Conservation (phyloP, 345 rosid species). For the Noccaea bulbosa region DNA sequence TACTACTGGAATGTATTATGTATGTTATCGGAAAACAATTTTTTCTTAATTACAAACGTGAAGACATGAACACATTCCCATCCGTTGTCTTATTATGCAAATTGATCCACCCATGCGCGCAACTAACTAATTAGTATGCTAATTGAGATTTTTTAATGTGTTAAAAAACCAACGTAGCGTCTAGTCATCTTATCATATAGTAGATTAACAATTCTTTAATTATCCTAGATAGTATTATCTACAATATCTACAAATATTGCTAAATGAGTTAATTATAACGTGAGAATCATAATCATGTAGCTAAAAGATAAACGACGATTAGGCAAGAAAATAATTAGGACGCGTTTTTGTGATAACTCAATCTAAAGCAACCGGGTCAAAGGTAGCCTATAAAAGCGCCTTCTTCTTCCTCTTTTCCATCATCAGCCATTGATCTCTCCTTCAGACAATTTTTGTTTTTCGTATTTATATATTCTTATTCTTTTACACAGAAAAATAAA, state of each 20-base stretch:
- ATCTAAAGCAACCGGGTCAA: slow-evolving; percentile 22
- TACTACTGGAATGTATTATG: not conserved
- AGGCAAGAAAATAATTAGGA: not conserved
- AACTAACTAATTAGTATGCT: slow-evolving; percentile 1
- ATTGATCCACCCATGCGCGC: slow-evolving; percentile 22
- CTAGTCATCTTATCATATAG: slow-evolving; percentile 34
- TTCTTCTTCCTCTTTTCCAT: not conserved
- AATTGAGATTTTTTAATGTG: not conserved
- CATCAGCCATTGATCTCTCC: slow-evolving; percentile 27
- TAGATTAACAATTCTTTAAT: not conserved
- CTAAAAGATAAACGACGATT: slow-evolving; percentile 10
- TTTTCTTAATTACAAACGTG: slow-evolving; percentile 13
- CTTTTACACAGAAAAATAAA: not conserved
- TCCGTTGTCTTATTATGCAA: not conserved
- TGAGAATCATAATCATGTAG: not conserved
- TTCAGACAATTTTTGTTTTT: not conserved
- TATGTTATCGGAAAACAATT: not conserved
- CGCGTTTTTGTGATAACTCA: not conserved
- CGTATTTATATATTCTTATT: slow-evolving; percentile 15
- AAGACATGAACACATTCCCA: slow-evolving; percentile 17
- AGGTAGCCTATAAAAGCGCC: slow-evolving; percentile 36
- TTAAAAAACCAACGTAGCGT: slow-evolving; percentile 19
- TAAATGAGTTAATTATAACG: not conserved
- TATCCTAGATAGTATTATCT: not conserved
- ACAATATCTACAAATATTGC: not conserved